Evolutionary conservation across 148 eudicot genomes (phyloP).

Genomic region (Amaranthus palmeri): DNA sequence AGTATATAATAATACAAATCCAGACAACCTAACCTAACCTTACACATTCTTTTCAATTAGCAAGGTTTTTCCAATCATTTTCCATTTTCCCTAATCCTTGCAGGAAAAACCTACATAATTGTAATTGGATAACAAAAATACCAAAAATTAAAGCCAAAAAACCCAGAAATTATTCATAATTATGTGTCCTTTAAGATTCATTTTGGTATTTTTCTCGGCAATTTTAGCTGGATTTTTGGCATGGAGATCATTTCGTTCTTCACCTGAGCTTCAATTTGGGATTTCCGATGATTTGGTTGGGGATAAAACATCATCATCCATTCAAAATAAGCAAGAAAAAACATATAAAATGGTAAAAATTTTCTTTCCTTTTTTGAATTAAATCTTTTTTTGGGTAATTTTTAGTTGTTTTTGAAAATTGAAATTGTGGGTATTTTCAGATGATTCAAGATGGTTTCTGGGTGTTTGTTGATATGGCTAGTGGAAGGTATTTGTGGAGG

Average conservation of each 20-base stretch:
- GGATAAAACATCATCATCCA: slow-evolving; percentile 21
- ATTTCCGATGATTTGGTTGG: slow-evolving; percentile 22
- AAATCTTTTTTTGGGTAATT: background rate
- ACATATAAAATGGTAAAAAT: slow-evolving; percentile 28
- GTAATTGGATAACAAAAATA: background rate
- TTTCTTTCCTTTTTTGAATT: background rate
- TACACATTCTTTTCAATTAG: slow-evolving; percentile 8
- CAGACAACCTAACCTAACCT: slow-evolving; percentile 1
- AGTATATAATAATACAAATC: background rate
- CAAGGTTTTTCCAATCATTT: slow-evolving; percentile 16
- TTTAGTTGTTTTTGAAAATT: background rate
- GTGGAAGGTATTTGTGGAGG: slow-evolving; percentile 71
- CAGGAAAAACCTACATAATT: background rate
- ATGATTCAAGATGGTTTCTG: slow-evolving; percentile 48
- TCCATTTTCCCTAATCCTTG: slow-evolving; percentile 2
- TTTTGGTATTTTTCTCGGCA: slow-evolving; percentile 71
- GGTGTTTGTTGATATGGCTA: slow-evolving; percentile 77
- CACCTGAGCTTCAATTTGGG: slow-evolving; percentile 18
- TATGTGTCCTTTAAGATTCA: slow-evolving; percentile 73
- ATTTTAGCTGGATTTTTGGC: slow-evolving; percentile 62
- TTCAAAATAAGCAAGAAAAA: slow-evolving; percentile 27
- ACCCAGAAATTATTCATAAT: slow-evolving; percentile 1
- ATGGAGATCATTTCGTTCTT: slow-evolving; percentile 47
- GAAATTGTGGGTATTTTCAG: slow-evolving; percentile 25
- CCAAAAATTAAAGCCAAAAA: slow-evolving; percentile 7